Base-by-base conservation (phyloP, 805 yeast species). In the Scheffersomyces spartinae region DNA sequence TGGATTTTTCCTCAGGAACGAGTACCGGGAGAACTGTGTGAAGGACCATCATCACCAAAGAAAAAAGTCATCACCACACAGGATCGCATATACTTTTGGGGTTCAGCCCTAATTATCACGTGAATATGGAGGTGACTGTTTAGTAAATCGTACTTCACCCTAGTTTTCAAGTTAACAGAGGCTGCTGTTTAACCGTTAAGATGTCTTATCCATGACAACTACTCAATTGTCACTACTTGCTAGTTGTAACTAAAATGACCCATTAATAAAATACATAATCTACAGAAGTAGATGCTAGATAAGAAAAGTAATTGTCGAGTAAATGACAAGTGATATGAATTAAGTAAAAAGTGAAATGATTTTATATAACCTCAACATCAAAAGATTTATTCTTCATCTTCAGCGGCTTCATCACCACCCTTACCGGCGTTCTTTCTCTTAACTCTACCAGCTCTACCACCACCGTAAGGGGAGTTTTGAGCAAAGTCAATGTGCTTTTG, bases 401-500 rank as follows among this genome's bases (percentile, higher is more conserved):
- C 88, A 39, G 58, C 84, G 51, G 65, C 88, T 43, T 64, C 86
- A 41, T 61, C 78, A 43, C 57, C 67, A 46, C 62, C 69, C 64
- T 71, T 68, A 52, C 58, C 66, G 57, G 65, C 74, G 76, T 80
- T 75, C 68, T 74, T 83, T 80, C 97, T 84, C 79, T 91, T 93
- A 59, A 84, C 94, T 78, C 98, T 91, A 66, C 98, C 98, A 51
- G 98, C 93, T 75, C 98, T 88, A 53, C 95, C 98, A 72, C 98
- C 98, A 68, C 98, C 98, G 86, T 83, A 88, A 67, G 98, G 98
- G 48, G 98, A 91, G 65, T 83, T 84, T 63, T 91, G 80, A 55
- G 98, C 94, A 56, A 88, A 91, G 78, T 91, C 97, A 70, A 91
- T 84, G 85, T 91, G 97, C 82, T 91, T 91, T 73, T 91, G 98